These are phyloP conservation scores for Pythium grandisporangium DNA, from an alignment of 352 stramenopile species.

Conservation along the genomic window DNA sequence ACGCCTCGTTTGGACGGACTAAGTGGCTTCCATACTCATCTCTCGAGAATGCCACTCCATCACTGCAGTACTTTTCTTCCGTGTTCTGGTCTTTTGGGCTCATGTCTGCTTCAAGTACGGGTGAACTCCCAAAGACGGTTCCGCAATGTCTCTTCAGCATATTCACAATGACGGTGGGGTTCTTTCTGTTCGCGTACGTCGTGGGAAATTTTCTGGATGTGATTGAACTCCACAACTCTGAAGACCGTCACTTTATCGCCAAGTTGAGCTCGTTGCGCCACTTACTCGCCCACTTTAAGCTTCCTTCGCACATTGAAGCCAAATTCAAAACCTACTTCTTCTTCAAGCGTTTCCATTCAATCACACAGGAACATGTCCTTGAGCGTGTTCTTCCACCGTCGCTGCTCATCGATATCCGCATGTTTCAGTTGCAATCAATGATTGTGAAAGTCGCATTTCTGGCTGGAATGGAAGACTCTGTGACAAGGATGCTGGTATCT, in stretches of 20 bases:
- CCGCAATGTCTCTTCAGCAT: constrained; percentile 48
- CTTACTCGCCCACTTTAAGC: constrained; percentile 36
- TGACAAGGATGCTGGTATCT: constrained; percentile 46
- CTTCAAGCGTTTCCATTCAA: constrained; percentile 61
- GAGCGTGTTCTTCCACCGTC: constrained; percentile 43
- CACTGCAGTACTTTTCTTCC: constrained; percentile 34
- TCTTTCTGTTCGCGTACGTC: constrained; percentile 55
- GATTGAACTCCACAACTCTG: constrained; percentile 43
- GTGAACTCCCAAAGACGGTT: constrained; percentile 35
- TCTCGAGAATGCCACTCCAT: constrained; percentile 12
- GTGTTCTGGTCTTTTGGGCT: constrained; percentile 50
- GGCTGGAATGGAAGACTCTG: constrained; percentile 36
- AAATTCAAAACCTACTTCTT: constrained; percentile 63
- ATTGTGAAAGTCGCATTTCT: constrained; percentile 63
- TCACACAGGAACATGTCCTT: constrained; percentile 52
- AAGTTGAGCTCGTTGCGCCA: constrained; percentile 47
- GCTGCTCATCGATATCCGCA: constrained; percentile 46
- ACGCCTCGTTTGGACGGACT: constrained; percentile 17
- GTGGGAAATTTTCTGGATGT: constrained; percentile 51
- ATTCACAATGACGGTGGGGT: constrained; percentile 40
- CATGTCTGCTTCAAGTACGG: constrained; percentile 44
- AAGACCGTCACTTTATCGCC: constrained; percentile 45
- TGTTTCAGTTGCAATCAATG: constrained; percentile 59
- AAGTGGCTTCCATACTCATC: constrained; percentile 16
- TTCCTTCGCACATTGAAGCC: constrained; percentile 26